A percentile compares a stretch with the other conserved stretches of the same genome.
These are phyloP conservation scores for Bidens hawaiensis DNA, from an alignment of 140 eudicot genomes.

Conservation along the genomic window DNA sequence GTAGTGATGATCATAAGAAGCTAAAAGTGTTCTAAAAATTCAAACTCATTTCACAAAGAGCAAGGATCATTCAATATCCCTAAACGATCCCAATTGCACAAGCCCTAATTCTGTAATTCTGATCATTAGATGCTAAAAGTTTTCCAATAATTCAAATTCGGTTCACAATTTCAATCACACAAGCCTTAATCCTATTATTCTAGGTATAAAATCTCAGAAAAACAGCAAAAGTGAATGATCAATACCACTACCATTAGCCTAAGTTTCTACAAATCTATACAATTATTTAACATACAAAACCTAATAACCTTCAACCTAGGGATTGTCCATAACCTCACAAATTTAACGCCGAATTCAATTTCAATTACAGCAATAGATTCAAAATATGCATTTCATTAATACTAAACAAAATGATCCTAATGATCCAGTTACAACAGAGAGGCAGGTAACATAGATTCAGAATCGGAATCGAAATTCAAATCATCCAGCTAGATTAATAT, in stretches of 20 bases:
- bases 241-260: not conserved
- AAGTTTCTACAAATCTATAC: not conserved
- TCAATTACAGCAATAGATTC: no score
- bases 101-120: not conserved
- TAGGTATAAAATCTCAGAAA: not conserved
- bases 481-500: not conserved
- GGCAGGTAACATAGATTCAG: not conserved
- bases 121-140: not conserved
- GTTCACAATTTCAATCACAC: not conserved
- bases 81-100: not conserved
- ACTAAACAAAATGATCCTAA: no score
- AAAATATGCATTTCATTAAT: no score
- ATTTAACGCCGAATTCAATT: not conserved
- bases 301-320: not conserved
- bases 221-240: not conserved
- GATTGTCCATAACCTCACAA: slow-evolving; percentile 1
- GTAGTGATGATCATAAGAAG: not conserved
- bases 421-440: not conserved
- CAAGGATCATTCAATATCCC: not conserved
- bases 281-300: not conserved
- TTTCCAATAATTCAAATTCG: not conserved
- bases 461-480: not conserved
- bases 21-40: not conserved
- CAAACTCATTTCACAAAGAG: not conserved
- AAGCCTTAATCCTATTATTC: not conserved